phyloP scores from a whole-genome alignment of 2,329 filamentous ascomycete species.

The Cladosporium sp. region DNA sequence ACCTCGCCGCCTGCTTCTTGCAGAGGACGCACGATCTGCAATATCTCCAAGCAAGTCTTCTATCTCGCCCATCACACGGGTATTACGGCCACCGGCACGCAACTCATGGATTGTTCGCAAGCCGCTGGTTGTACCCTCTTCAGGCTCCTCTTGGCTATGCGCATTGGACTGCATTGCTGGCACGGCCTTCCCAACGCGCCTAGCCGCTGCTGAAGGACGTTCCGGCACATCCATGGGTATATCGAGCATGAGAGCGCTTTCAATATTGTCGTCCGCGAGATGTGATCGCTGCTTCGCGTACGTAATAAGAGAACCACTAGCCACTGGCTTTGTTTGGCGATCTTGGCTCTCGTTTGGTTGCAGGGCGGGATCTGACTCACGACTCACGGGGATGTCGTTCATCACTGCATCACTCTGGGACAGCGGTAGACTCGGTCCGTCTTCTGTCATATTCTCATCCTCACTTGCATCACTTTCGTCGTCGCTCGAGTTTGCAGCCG shows the following conservation, averaged over 20 bases:
- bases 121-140: constrained; percentile 36
- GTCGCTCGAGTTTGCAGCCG: constrained; percentile 20
- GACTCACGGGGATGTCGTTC: neutral
- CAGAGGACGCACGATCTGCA: constrained; percentile 39
- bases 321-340: neutral
- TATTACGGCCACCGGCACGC: constrained; percentile 53
- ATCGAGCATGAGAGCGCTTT: constrained; percentile 31
- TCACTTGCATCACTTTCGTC: constrained; percentile 16
- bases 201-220: constrained; percentile 20
- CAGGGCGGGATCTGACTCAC: neutral
- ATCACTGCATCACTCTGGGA: neutral
- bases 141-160: constrained; percentile 40
- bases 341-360: neutral
- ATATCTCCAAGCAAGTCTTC: constrained; percentile 57
- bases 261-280: constrained; percentile 48
- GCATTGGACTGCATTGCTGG: constrained; percentile 13
- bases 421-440: neutral
- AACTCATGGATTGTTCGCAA: constrained; percentile 59
- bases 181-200: constrained; percentile 11
- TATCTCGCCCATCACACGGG: constrained; percentile 52
- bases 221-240: constrained; percentile 26
- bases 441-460: constrained; percentile 19
- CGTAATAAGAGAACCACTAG: constrained; percentile 38
- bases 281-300: constrained; percentile 58
- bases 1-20: constrained; percentile 46